These are phyloP conservation scores for Neostapfia colusana DNA, from an alignment of 176 grass and related monocot species.

Conservation along the genomic window DNA sequence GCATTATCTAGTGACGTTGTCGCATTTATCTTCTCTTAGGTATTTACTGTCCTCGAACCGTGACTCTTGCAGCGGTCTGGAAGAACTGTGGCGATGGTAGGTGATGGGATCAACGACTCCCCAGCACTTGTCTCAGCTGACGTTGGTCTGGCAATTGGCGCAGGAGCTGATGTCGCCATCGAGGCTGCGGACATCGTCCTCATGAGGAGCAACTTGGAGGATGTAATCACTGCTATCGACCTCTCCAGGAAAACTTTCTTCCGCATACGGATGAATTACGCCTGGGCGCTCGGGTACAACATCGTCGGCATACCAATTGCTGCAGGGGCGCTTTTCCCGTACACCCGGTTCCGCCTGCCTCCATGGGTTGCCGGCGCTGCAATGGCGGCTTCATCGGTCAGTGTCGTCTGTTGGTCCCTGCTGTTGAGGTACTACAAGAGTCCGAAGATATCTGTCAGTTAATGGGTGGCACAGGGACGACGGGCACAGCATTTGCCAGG, in stretches of 20 bases:
- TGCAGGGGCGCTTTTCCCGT: constrained; percentile 78
- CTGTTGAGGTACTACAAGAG: too few relatives aligned
- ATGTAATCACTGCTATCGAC: constrained; percentile 88
- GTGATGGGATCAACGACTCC: constrained; percentile 94
- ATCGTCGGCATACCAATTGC: constrained; percentile 75
- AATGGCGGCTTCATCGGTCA: constrained; percentile 91
- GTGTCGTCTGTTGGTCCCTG: constrained; percentile 85
- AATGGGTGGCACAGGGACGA: not conserved
- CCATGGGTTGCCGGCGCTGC: constrained; percentile 92
- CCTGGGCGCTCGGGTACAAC: constrained; percentile 97
- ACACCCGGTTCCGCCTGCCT: constrained; percentile 68
- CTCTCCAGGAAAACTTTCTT: constrained; percentile 88
- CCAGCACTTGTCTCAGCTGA: constrained; percentile 84
- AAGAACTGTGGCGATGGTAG: too few relatives aligned
- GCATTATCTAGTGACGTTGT: not conserved
- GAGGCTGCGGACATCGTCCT: constrained; percentile 96
- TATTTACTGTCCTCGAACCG: constrained; percentile 31
- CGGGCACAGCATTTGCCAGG: not conserved
- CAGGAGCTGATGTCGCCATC: constrained; percentile 87
- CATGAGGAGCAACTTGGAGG: constrained; percentile 96
- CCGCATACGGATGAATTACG: constrained; percentile 90
- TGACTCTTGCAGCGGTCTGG: too few relatives aligned
- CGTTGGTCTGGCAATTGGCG: constrained; percentile 80
- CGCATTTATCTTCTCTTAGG: not conserved
- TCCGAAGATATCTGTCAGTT: constrained; percentile 48